Conservation (phyloP, 2,329 filamentous ascomycete species). For the Daldinia eschscholtzii region DNA sequence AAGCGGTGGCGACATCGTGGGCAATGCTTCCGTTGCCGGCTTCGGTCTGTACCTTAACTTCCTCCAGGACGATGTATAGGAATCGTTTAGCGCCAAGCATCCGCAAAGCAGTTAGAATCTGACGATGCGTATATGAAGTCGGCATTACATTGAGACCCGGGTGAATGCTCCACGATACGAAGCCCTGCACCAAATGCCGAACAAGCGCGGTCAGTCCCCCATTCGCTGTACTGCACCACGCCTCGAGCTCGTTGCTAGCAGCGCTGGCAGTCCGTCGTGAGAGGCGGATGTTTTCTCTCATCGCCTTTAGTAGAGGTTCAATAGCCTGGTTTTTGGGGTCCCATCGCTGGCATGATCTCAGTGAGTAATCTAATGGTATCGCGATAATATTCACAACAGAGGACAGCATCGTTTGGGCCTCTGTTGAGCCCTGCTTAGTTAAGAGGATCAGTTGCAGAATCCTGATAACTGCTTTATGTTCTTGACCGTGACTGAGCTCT, state of each 20-base stretch:
- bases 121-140: conserved; percentile 78
- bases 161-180: conserved; percentile 76
- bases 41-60: conserved; percentile 73
- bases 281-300: conserved; percentile 70
- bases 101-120: conserved; percentile 71
- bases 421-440: conserved; percentile 76
- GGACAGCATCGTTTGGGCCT: conserved; percentile 77
- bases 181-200: conserved; percentile 70
- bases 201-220: conserved; percentile 70
- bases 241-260: conserved; percentile 75
- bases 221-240: conserved; percentile 70
- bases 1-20: conserved; percentile 76
- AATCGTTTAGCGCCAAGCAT: conserved; percentile 73
- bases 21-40: conserved; percentile 70
- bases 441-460: conserved; percentile 80
- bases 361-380: conserved; percentile 74
- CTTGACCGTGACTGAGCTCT: conserved; percentile 64
- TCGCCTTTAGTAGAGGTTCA: conserved; percentile 74
- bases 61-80: conserved; percentile 73
- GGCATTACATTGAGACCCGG: conserved; percentile 67
- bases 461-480: conserved; percentile 76
- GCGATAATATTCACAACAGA: conserved; percentile 79
- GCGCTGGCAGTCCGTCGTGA: conserved; percentile 72
- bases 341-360: conserved; percentile 74
- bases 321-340: conserved; percentile 77